Conservation (phyloP, 2,329 filamentous ascomycete species). For the Paecilomyces formosus region DNA sequence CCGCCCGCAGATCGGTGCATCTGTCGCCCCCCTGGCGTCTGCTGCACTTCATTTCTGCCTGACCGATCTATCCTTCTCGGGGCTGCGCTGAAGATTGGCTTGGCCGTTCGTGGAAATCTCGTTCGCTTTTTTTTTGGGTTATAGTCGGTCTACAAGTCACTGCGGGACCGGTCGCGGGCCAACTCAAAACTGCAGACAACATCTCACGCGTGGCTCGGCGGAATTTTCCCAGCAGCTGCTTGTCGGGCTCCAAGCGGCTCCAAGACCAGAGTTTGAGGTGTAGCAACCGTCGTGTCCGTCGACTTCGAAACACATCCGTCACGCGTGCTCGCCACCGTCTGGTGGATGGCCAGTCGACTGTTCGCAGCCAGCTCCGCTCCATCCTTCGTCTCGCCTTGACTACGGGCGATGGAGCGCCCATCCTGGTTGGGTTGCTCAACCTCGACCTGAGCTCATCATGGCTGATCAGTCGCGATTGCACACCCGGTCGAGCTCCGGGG, state of each 20-base stretch:
- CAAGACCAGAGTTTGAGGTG: background rate
- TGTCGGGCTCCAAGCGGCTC: background rate
- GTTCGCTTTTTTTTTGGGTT: background rate
- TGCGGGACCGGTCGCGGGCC: background rate
- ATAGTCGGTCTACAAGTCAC: background rate
- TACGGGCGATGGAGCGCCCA: constrained; percentile 11
- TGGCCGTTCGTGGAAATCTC: background rate
- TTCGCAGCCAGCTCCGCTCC: background rate
- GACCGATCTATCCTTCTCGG: background rate
- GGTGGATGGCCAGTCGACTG: background rate
- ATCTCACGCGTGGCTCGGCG: background rate
- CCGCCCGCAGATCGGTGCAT: background rate
- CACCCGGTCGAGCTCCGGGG: constrained; percentile 14
- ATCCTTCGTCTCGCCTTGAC: constrained; percentile 1
- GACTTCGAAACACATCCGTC: constrained; percentile 1
- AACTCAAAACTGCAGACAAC: background rate
- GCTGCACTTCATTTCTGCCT: background rate
- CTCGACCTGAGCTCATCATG: constrained; percentile 18
- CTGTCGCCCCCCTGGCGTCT: background rate
- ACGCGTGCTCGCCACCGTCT: background rate
- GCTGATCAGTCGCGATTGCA: constrained; percentile 18
- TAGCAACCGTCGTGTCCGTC: background rate
- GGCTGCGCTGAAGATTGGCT: background rate
- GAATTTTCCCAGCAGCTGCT: background rate
- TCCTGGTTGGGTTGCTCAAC: constrained; percentile 9